Conservation (phyloP, 2,329 filamentous ascomycete species). For the Bipolaris zeicola region DNA sequence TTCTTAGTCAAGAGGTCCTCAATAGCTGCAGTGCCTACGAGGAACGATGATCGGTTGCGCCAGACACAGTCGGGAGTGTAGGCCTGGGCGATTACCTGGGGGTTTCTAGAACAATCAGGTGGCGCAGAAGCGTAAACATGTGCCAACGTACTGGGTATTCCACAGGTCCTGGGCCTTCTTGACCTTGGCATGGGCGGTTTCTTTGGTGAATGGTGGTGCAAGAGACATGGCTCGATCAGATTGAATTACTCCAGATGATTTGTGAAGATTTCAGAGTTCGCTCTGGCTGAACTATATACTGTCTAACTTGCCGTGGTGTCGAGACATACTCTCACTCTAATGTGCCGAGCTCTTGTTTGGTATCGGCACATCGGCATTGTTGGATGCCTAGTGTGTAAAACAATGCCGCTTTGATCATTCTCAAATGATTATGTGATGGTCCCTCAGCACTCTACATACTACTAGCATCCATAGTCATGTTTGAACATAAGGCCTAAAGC, state of each 20-base stretch:
- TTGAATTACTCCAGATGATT: not conserved
- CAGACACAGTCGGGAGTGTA: constrained; percentile 80
- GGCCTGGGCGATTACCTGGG: constrained; percentile 67
- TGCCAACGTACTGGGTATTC: constrained; percentile 69
- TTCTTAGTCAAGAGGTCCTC: constrained; percentile 71
- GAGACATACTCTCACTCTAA: not conserved
- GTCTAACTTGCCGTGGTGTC: not conserved
- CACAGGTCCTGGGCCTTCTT: constrained; percentile 83
- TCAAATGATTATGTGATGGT: not conserved
- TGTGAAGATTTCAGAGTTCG: not conserved
- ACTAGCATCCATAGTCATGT: not conserved
- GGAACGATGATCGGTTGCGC: constrained; percentile 76
- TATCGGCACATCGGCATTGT: constrained; percentile 17
- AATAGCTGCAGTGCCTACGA: constrained; percentile 71
- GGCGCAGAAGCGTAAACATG: not conserved
- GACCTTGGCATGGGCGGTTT: constrained; percentile 75
- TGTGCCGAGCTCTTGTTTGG: not conserved
- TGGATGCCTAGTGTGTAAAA: not conserved
- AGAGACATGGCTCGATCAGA: constrained; percentile 47
- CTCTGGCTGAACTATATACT: not conserved
- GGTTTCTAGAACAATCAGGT: constrained; percentile 58
- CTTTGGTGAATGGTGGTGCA: constrained; percentile 74
- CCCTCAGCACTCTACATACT: not conserved
- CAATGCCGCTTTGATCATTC: not conserved
- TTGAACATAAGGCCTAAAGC: not conserved